Evolutionary conservation across 257 asterid species (phyloP), one percentile per base, ranked within the genome.

Genomic region (Lantana camara): DNA sequence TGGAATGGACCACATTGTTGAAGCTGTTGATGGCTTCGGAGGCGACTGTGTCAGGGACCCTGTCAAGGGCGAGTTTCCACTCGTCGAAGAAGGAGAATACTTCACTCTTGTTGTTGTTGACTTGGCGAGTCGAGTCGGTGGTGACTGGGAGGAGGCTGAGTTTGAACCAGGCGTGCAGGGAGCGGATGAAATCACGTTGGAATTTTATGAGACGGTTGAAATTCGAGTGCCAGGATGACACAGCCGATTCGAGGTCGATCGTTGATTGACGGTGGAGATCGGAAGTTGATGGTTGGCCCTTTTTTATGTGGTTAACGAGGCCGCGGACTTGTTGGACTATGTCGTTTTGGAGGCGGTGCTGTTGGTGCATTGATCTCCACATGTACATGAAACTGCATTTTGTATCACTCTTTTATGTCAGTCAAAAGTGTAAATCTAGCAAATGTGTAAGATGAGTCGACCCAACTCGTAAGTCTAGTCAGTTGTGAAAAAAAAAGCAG

Each of bases 341-440:
- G 54, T 84, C 87, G 42, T 83, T 83, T 69, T 94, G 99, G 77
- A 80, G 69, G 55, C 79, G 84, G 49, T 94, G 99, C 35, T 58
- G 86, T 75, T 77, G 93, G 21, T 86, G 82, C 99, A 94, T 94
- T 29, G 96, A 88, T 83, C 85, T 84, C 99, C 99, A 94, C 96
- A 80, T 90, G 83, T 90, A 94, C 99, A 88, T 94, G 79, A 84
- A 94, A 63, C 99, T 94, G 82, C 70, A 72, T 35, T 4, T 27
- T 27, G 32, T 27, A 2, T 27, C 7, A 35, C 30, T 40, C 19
- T 22, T 54, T 41, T 69, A 46, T 50, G 55, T 60, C 54, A 50
- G 77, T n/a, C n/a, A n/a, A n/a, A n/a, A n/a, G n/a, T 20, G 30
- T 59, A 29, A 37, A 42, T n/a, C 35, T 35, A 35, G 40, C 1